Percentiles rank a stretch among this genome's conserved stretches.
Conservation (phyloP, 2,329 filamentous ascomycete genomes). For the Alternaria incomplexa region DNA sequence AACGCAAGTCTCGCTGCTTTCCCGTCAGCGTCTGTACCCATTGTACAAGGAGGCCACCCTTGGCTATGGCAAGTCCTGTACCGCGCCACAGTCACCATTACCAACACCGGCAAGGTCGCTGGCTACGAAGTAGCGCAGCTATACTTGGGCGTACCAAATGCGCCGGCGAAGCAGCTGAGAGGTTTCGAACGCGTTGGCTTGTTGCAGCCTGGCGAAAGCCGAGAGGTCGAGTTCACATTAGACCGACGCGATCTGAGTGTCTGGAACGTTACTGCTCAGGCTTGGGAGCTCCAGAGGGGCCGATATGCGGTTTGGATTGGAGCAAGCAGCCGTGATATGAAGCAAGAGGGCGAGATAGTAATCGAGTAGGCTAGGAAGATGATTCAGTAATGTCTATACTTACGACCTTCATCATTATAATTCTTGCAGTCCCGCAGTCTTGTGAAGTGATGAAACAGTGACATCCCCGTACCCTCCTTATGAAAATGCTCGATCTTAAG, state of each 20-base stretch:
- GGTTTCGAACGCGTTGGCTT: constrained; percentile 75
- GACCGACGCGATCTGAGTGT: constrained; percentile 82
- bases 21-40: constrained; percentile 14
- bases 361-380: background rate
- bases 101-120: constrained; percentile 68
- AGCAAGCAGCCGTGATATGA: constrained; percentile 45
- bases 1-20: constrained; percentile 37
- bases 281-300: constrained; percentile 68
- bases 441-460: background rate
- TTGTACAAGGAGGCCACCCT: constrained; percentile 45
- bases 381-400: background rate
- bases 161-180: constrained; percentile 69
- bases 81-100: constrained; percentile 68
- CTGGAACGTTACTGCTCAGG: constrained; percentile 77
- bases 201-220: constrained; percentile 70
- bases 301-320: constrained; percentile 41
- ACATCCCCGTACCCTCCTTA: background rate
- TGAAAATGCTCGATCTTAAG: background rate
- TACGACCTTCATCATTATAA: background rate
- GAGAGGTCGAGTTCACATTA: constrained; percentile 68
- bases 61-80: constrained; percentile 71
- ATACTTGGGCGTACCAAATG: constrained; percentile 68
- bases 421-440: background rate
- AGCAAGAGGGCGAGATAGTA: constrained; percentile 23
- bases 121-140: constrained; percentile 77